Evolutionary conservation across 1,139 yeast species (phyloP).

Genomic region (Geotrichum bryndzae): DNA sequence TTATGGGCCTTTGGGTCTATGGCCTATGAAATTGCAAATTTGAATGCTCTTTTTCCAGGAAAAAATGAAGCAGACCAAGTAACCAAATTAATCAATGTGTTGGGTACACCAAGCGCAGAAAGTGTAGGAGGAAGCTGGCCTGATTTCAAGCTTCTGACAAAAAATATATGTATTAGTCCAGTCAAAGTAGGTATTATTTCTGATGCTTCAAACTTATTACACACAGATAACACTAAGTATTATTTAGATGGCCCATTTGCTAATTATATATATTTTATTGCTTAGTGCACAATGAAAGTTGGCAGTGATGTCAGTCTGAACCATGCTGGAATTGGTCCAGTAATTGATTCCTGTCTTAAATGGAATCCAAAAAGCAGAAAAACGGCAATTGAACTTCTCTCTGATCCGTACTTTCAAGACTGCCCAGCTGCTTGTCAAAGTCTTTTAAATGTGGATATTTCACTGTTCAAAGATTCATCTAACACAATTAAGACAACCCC

Average conservation of each 20-base stretch:
- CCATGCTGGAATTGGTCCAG: conserved; percentile 15
- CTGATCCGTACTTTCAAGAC: conserved; percentile 51
- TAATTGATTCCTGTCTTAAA: conserved; percentile 28
- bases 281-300: background rate
- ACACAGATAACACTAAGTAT: conserved; percentile 9
- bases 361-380: conserved; percentile 60
- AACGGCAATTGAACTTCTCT: conserved; percentile 60
- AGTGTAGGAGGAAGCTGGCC: conserved; percentile 30
- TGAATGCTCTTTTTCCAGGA: conserved; percentile 82
- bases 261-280: background rate
- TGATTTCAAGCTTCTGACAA: conserved; percentile 17
- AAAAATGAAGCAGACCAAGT: conserved; percentile 70
- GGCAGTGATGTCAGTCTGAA: conserved; percentile 3
- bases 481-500: background rate
- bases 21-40: conserved; percentile 71
- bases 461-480: background rate
- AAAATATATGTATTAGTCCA: conserved; percentile 7
- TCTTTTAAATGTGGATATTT: background rate
- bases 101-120: conserved; percentile 47
- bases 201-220: background rate
- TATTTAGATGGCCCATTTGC: background rate
- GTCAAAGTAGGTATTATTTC: conserved; percentile 1
- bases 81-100: conserved; percentile 53
- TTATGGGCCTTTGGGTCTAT: conserved; percentile 94
- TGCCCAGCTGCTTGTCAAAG: background rate